phyloP scores from a whole-genome alignment of 371 early-diverging fungal genomes.

The Smittium mucronatum region DNA sequence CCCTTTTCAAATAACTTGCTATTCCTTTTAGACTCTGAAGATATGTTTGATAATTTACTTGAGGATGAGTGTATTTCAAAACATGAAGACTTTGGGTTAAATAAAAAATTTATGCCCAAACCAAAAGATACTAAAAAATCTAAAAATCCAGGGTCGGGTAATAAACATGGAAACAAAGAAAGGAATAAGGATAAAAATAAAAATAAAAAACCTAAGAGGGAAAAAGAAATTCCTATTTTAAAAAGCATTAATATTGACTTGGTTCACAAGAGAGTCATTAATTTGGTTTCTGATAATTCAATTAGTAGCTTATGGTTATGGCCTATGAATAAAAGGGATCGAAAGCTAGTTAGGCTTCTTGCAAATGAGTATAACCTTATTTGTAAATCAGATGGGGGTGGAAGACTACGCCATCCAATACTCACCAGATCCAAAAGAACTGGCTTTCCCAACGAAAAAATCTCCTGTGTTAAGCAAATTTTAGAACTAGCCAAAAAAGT shows the following conservation, averaged over 20 bases:
- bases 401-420: conserved; percentile 18
- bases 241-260: neutral
- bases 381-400: conserved; percentile 26
- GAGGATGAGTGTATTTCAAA: neutral
- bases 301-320: conserved; percentile 28
- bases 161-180: neutral
- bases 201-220: neutral
- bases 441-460: conserved; percentile 10
- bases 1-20: neutral
- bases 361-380: conserved; percentile 27
- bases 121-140: neutral
- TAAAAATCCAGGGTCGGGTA: neutral
- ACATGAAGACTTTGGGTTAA: neutral
- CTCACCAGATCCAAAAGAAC: conserved; percentile 23
- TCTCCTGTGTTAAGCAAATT: neutral
- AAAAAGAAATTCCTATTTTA: neutral
- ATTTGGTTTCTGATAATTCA: neutral
- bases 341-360: conserved; percentile 25
- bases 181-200: neutral
- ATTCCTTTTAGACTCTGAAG: neutral
- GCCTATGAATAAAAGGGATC: conserved; percentile 31
- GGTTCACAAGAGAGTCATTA: conserved; percentile 6
- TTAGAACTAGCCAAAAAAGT: neutral
- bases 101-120: neutral
- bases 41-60: neutral